A percentile compares a stretch with the other conserved stretches of the same genome.
Conservation (phyloP, 2,329 filamentous ascomycete genomes). For the Aspergillus sp. region DNA sequence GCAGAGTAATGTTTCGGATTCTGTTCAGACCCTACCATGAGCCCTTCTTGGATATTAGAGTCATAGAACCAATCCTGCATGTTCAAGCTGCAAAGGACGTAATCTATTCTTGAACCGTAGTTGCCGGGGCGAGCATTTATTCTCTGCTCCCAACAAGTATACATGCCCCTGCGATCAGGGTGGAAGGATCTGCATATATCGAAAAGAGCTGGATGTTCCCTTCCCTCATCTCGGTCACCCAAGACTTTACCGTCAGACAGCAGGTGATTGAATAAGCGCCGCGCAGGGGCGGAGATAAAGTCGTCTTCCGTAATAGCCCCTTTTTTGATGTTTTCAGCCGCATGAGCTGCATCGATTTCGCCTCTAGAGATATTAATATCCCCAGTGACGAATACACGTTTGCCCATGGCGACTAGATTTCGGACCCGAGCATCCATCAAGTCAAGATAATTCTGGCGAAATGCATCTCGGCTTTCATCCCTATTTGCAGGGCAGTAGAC, state of each 20-base stretch:
- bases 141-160: constrained; percentile 94
- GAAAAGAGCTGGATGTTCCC: constrained; percentile 72
- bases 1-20: neutral
- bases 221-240: constrained; percentile 64
- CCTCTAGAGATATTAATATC: constrained; percentile 79
- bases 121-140: constrained; percentile 96
- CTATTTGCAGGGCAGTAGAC: constrained; percentile 89
- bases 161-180: constrained; percentile 81
- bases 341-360: constrained; percentile 73
- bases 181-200: constrained; percentile 84
- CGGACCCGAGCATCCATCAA: constrained; percentile 80
- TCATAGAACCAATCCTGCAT: constrained; percentile 79
- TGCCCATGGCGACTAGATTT: constrained; percentile 77
- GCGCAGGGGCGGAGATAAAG: constrained; percentile 69
- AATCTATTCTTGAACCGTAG: constrained; percentile 90
- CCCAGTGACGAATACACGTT: constrained; percentile 80
- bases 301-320: constrained; percentile 67
- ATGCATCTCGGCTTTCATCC: constrained; percentile 79
- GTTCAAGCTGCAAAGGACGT: constrained; percentile 76
- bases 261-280: constrained; percentile 83
- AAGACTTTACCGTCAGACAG: constrained; percentile 69
- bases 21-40: constrained; percentile 58
- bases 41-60: constrained; percentile 86
- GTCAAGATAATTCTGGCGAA: constrained; percentile 75
- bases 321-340: constrained; percentile 70